These are phyloP conservation scores for Fusarium guadeloupense DNA, from an alignment of 2,329 filamentous ascomycete genomes.

Conservation along the genomic window DNA sequence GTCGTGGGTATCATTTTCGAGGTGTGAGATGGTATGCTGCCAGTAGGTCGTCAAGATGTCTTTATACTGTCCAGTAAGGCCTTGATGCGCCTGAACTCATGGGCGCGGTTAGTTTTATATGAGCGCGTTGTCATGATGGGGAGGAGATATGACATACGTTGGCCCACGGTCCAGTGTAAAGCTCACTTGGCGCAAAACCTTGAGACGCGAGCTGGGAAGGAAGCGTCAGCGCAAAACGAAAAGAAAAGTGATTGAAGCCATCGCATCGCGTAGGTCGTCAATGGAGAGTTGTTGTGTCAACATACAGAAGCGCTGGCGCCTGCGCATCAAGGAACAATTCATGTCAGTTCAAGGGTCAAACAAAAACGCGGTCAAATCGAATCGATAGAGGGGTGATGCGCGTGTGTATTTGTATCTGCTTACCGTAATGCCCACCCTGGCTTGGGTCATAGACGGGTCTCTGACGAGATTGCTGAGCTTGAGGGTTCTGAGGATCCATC, in stretches of 20 bases:
- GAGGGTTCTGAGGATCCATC: constrained; percentile 56
- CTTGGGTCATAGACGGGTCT: constrained; percentile 76
- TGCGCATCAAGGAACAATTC: constrained; percentile 35
- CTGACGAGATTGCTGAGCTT: constrained; percentile 65
- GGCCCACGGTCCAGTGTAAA: constrained; percentile 94
- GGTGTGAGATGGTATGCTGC: constrained; percentile 96
- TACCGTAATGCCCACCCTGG: constrained; percentile 82
- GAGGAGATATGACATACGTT: constrained; percentile 71
- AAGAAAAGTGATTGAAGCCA: not conserved
- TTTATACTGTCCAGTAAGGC: constrained; percentile 89
- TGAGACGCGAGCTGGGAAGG: constrained; percentile 77
- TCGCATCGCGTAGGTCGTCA: not conserved
- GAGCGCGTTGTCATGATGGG: not conserved
- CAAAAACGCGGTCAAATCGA: constrained; percentile 11
- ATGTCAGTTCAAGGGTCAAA: not conserved
- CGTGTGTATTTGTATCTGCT: constrained; percentile 41
- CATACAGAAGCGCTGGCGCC: constrained; percentile 59
- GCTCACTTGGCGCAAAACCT: constrained; percentile 89
- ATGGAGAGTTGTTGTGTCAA: constrained; percentile 4
- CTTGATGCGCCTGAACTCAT: constrained; percentile 84
- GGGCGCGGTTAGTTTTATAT: not conserved
- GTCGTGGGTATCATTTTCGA: constrained; percentile 94
- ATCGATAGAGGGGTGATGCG: not conserved
- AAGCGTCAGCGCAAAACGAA: constrained; percentile 13
- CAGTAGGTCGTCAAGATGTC: constrained; percentile 99